Conservation (phyloP, 1,284 basidiomycete species). For the Ceratobasidium sp. region DNA sequence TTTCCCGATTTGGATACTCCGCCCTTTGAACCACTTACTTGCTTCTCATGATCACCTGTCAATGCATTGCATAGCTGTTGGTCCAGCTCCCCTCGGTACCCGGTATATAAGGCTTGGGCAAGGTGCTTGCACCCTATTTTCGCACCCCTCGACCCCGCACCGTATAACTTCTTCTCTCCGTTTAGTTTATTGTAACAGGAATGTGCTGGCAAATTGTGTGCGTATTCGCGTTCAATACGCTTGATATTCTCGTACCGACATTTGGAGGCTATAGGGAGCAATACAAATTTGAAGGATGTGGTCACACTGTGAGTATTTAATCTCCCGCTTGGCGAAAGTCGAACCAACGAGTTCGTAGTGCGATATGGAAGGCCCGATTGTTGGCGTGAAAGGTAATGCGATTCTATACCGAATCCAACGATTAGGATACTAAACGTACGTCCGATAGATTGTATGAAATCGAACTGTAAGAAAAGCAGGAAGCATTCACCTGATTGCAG, state of each 20-base stretch:
- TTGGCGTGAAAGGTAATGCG: slow-evolving; percentile 21
- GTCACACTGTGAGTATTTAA: slow-evolving; percentile 12
- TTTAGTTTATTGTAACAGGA: not conserved
- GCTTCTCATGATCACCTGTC: not conserved
- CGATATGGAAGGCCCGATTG: slow-evolving; percentile 20
- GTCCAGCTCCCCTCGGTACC: not conserved
- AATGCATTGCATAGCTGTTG: not conserved
- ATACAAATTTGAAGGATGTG: slow-evolving; percentile 26
- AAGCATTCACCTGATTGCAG: slow-evolving; percentile 27
- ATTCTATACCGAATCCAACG: no score
- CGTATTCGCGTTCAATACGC: not conserved
- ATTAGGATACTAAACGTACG: no score
- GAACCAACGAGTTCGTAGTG: not conserved
- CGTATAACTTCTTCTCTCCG: not conserved
- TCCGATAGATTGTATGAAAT: slow-evolving; percentile 16
- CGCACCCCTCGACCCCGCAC: not conserved
- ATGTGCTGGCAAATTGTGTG: slow-evolving; percentile 39
- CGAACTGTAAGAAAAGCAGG: slow-evolving; percentile 29
- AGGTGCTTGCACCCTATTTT: not conserved
- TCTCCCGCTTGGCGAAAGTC: no score
- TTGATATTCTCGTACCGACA: not conserved
- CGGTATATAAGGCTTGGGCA: not conserved
- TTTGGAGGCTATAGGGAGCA: slow-evolving; percentile 6
- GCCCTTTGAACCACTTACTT: not conserved
- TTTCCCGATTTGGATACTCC: not conserved